Evolutionary conservation across 192 early-diverging fungal genomes (phyloP).

Genomic region (Geranomyces michiganensis): DNA sequence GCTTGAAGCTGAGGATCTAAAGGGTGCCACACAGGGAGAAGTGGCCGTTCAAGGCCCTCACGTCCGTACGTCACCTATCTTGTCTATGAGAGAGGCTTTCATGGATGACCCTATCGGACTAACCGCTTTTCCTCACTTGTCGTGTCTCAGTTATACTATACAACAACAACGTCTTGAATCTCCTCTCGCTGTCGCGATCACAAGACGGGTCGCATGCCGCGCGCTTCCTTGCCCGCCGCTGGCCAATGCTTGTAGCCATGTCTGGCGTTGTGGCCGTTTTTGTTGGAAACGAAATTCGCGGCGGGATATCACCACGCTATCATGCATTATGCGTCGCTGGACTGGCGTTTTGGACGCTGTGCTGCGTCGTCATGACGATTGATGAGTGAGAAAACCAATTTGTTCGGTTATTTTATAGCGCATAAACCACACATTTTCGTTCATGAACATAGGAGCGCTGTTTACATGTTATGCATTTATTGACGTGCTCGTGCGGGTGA

Average conservation of each 20-base stretch:
- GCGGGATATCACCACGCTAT: not conserved
- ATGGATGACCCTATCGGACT: not conserved
- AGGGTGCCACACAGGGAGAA: not conserved
- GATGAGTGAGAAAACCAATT: not conserved
- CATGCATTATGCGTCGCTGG: constrained; percentile 6
- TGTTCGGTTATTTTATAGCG: no score
- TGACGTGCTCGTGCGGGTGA: no score
- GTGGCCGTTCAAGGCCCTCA: not conserved
- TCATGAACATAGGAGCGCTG: no score
- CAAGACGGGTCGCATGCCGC: constrained; percentile 14
- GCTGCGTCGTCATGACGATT: not conserved
- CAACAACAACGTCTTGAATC: constrained; percentile 4
- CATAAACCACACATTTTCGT: no score
- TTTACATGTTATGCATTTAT: no score
- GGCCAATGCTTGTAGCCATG: constrained; percentile 24
- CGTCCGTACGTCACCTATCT: not conserved
- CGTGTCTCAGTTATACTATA: constrained; percentile 2
- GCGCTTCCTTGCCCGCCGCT: constrained; percentile 4
- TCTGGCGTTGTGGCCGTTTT: constrained; percentile 17
- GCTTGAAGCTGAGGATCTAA: constrained; percentile 8
- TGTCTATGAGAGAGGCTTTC: constrained; percentile 6
- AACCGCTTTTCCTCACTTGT: not conserved
- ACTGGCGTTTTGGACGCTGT: constrained; percentile 1
- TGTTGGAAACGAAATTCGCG: constrained; percentile 17
- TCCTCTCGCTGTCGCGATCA: not conserved